Evolutionary conservation across 768 basidiomycete species (phyloP), one percentile per base, ranked within the genome.

Genomic region (Amanita thiersii): DNA sequence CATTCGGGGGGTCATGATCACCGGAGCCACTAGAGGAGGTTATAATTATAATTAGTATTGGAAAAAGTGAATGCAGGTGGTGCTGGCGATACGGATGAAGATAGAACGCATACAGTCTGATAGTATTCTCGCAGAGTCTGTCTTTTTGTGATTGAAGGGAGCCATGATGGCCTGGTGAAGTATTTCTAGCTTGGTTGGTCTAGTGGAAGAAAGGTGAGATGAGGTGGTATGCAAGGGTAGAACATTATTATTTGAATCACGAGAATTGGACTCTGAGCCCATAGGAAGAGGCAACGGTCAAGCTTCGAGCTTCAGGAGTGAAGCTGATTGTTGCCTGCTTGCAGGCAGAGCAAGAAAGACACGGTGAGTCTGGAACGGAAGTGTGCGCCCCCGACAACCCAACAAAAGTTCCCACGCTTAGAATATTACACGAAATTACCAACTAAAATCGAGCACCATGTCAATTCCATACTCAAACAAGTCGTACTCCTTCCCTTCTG

Each of bases 1-100:
- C 77, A 90, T 81, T 43, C 79, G 71, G 17, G 89, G 88, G 2
- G 87, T 90, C 86, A 92, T 88, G 51, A 92, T 86, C 47, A 81
- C 80, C 9, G 88, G 88, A 10, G 88, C 88, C 57, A 92, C 89
- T 81, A 54, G 37, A 43, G 25, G 37, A 43, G 32, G 31, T 30
- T 37, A 34, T 12, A 44, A 40, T 11, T 23, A 40, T 37, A 15
- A 43, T 37, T 36, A 28, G 26, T n/a, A n/a, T n/a, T n/a, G n/a
- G n/a, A n/a, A n/a, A n/a, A n/a, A n/a, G n/a, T 28, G 26, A 7
- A 28, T 28, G 26, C 26, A 28, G 26, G n/a, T n/a, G 26, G 26
- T 7, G n/a, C 7, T 37, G 32, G 41, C 35, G 43, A 30, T 42
- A 46, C 31, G 29, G 26, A 12, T 14, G 32, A 36, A 15, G 11